Conservation (phyloP, 768 basidiomycete genomes). For the Trametes coccinea region DNA sequence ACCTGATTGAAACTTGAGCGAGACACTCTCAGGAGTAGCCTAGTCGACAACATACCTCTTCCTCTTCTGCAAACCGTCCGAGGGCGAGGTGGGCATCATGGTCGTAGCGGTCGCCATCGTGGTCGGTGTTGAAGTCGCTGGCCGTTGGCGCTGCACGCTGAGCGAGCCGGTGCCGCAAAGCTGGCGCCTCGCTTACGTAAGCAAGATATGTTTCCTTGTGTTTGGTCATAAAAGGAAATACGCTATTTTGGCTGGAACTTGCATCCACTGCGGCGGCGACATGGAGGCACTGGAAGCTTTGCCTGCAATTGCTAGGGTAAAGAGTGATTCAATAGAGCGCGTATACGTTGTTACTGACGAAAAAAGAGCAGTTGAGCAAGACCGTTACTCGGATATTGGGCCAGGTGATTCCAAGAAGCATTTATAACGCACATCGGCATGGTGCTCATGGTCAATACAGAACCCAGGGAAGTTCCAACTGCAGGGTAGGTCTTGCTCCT, state of each 20-base stretch:
- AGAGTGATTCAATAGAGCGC: neutral
- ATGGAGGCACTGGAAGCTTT: conserved; percentile 58
- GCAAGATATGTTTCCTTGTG: neutral
- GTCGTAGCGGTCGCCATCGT: conserved; percentile 46
- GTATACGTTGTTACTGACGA: too few relatives aligned
- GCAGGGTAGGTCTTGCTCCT: conserved; percentile 52
- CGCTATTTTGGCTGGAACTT: neutral
- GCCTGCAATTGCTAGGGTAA: conserved; percentile 55
- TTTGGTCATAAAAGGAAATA: conserved; percentile 6
- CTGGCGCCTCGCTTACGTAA: conserved; percentile 16
- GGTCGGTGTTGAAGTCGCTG: conserved; percentile 26
- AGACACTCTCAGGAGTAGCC: neutral
- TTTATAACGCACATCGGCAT: neutral
- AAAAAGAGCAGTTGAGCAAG: conserved; percentile 56
- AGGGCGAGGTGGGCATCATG: conserved; percentile 30
- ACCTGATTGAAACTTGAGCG: conserved; percentile 26
- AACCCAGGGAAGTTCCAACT: conserved; percentile 90
- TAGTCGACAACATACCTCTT: conserved; percentile 36
- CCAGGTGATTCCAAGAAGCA: conserved; percentile 51
- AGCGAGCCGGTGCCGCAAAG: conserved; percentile 9
- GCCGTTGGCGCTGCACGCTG: conserved; percentile 10
- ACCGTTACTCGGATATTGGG: conserved; percentile 70
- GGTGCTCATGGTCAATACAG: conserved; percentile 38
- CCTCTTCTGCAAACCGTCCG: conserved; percentile 44
- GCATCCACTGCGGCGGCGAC: neutral